A percentile compares a stretch with the other conserved stretches of the same genome.
Evolutionary conservation across 345 rosid genomes (phyloP).

Genomic region (Eucalyptus guilfoylei): DNA sequence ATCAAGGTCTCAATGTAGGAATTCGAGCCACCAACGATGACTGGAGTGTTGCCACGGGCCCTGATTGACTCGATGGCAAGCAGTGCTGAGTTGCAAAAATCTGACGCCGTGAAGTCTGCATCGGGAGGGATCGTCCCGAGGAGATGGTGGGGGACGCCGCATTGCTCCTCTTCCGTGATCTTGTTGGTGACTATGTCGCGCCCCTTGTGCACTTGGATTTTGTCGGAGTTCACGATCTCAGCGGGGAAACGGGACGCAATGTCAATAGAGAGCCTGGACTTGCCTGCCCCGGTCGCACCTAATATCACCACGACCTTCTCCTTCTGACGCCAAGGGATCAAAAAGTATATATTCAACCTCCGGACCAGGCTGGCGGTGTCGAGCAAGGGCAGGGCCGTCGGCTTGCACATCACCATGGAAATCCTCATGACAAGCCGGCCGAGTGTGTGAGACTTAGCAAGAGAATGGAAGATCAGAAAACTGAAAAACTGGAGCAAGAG

Average conservation of each 20-base stretch:
- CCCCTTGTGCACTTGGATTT: slow-evolving; percentile 53
- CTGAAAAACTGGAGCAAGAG: not conserved
- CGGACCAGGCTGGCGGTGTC: not conserved
- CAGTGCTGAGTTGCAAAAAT: slow-evolving; percentile 38
- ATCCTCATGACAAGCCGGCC: slow-evolving; percentile 1
- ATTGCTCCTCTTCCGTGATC: slow-evolving; percentile 36
- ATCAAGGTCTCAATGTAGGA: slow-evolving; percentile 57
- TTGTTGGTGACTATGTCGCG: slow-evolving; percentile 62
- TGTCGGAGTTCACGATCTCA: slow-evolving; percentile 75
- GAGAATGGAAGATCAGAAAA: not conserved
- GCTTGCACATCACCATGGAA: slow-evolving; percentile 23
- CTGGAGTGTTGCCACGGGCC: slow-evolving; percentile 44
- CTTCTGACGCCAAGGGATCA: slow-evolving; percentile 21
- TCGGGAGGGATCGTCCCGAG: slow-evolving; percentile 34
- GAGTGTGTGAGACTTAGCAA: not conserved
- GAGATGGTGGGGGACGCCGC: slow-evolving; percentile 73
- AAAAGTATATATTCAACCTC: slow-evolving; percentile 7
- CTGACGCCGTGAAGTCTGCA: slow-evolving; percentile 30
- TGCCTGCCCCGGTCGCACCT: slow-evolving; percentile 87
- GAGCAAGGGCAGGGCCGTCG: slow-evolving; percentile 5
- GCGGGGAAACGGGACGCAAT: slow-evolving; percentile 50
- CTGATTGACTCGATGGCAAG: slow-evolving; percentile 21
- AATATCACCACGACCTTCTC: slow-evolving; percentile 58
- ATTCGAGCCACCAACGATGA: slow-evolving; percentile 82
- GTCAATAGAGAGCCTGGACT: slow-evolving; percentile 72